Percentiles rank a stretch among this genome's conserved stretches.
Evolutionary conservation across 305 asterid genomes (phyloP).

Genomic region (Caryopteris hybrid): DNA sequence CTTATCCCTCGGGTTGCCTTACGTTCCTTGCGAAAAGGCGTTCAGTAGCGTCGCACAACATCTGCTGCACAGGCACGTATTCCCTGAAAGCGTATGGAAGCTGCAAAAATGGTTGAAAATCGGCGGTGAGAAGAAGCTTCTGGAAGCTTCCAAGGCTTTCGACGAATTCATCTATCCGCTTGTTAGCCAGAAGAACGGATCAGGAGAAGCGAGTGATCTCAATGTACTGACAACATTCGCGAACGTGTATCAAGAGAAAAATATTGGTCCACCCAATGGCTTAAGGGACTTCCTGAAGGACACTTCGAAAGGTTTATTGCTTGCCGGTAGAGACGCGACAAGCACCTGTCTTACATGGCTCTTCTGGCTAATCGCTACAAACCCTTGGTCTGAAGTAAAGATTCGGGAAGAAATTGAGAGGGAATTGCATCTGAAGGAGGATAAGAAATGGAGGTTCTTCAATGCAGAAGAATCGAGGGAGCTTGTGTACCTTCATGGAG

Average conservation of each 20-base stretch:
- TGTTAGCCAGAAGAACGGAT: neutral
- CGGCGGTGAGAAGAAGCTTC: conserved; percentile 28
- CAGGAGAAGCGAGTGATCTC: neutral
- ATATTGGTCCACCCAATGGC: neutral
- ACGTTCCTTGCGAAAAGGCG: conserved; percentile 38
- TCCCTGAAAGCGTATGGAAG: conserved; percentile 42
- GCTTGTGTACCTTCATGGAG: conserved; percentile 37
- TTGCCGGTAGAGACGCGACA: conserved; percentile 45
- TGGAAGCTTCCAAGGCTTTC: conserved; percentile 17
- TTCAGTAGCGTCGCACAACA: conserved; percentile 27
- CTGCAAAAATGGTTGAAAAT: conserved; percentile 27
- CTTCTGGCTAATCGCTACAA: conserved; percentile 30
- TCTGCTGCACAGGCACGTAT: conserved; percentile 30
- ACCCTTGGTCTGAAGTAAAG: conserved; percentile 23
- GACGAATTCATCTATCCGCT: conserved; percentile 36
- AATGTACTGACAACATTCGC: conserved; percentile 11
- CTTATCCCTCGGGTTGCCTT: conserved; percentile 25
- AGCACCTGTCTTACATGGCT: conserved; percentile 42
- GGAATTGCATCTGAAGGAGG: neutral
- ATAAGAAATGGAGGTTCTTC: conserved; percentile 12
- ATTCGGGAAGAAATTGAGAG: conserved; percentile 28
- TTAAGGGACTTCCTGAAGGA: conserved; percentile 25
- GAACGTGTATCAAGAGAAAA: conserved; percentile 13
- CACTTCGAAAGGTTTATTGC: conserved; percentile 26
- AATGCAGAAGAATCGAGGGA: conserved; percentile 13